Conservation (phyloP, 2,329 filamentous ascomycete species). For the Fusarium sacchari region DNA sequence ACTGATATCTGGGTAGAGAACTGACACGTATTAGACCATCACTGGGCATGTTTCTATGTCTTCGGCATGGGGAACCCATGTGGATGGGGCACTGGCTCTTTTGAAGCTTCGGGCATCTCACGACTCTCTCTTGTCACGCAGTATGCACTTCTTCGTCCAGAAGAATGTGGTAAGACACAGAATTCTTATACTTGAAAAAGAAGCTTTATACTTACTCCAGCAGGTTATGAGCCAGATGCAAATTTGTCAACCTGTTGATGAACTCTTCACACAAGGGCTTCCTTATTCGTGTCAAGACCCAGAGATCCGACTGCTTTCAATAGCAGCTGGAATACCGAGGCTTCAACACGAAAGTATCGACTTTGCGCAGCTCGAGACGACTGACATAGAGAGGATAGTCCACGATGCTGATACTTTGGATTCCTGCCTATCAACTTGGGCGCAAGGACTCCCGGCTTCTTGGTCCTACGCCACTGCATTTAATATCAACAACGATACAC, state of each 20-base stretch:
- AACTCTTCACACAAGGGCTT: neutral
- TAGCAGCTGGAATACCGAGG: neutral
- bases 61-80: neutral
- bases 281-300: neutral
- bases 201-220: neutral
- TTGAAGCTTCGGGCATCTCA: neutral
- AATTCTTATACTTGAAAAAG: neutral
- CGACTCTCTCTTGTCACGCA: neutral
- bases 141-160: neutral
- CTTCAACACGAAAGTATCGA: neutral
- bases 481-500: neutral
- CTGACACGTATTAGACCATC: neutral
- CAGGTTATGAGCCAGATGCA: constrained; percentile 1
- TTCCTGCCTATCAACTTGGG: neutral
- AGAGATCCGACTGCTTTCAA: neutral
- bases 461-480: neutral
- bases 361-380: neutral
- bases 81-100: neutral
- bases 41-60: neutral
- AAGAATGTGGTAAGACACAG: neutral
- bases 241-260: neutral
- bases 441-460: neutral
- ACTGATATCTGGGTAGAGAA: too few relatives aligned
- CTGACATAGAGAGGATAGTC: neutral
- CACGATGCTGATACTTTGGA: neutral